Percentiles rank a stretch among this genome's conserved stretches.
These are phyloP conservation scores for Solanum boliviense DNA, from an alignment of 257 asterid species.

Conservation along the genomic window DNA sequence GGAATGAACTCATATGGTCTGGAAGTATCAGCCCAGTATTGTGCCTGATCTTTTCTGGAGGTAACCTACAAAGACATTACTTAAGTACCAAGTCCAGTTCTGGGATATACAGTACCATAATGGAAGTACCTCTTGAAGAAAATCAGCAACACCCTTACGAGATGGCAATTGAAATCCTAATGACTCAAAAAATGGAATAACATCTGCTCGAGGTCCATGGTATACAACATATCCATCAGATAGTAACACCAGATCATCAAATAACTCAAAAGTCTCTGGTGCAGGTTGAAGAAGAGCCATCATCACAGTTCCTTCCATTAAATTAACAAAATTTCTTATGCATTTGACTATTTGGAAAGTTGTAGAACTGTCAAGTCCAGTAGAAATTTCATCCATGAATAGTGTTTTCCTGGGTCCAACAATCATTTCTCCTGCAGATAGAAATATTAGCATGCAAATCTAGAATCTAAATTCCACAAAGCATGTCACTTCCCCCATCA, in stretches of 20 bases:
- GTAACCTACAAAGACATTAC: conserved; percentile 39
- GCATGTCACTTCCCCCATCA: neutral
- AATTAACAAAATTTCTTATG: conserved; percentile 65
- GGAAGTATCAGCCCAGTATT: conserved; percentile 71
- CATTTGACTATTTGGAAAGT: conserved; percentile 84
- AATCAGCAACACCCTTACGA: conserved; percentile 82
- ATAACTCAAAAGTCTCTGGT: conserved; percentile 80
- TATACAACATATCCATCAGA: conserved; percentile 73
- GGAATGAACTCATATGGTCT: conserved; percentile 59
- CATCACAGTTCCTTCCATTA: conserved; percentile 76
- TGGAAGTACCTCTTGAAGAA: conserved; percentile 69
- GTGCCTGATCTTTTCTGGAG: conserved; percentile 73
- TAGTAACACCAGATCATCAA: conserved; percentile 74
- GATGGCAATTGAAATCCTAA: conserved; percentile 78
- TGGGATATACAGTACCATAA: neutral
- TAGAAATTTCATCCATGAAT: conserved; percentile 92
- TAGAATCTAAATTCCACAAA: neutral
- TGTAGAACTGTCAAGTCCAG: conserved; percentile 89
- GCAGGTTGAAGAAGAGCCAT: conserved; percentile 96
- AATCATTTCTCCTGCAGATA: conserved; percentile 65
- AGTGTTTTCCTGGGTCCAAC: conserved; percentile 88
- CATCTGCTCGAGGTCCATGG: conserved; percentile 65
- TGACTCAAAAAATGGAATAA: conserved; percentile 61
- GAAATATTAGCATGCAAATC: neutral
- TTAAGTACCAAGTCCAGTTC: neutral